Base-by-base conservation (phyloP, 2,329 filamentous ascomycete species). In the Onygenales sp. region DNA sequence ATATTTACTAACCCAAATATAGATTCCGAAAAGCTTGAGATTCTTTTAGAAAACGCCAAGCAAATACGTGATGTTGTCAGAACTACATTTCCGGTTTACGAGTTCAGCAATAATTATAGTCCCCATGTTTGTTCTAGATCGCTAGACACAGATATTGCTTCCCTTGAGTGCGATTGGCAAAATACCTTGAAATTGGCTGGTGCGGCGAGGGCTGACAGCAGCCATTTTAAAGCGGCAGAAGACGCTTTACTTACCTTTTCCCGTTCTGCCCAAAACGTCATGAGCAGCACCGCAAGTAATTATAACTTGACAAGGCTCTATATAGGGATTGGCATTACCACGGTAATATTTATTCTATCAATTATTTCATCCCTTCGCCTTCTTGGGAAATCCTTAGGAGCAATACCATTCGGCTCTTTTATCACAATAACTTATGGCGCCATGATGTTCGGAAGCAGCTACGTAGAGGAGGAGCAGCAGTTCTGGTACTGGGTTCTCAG, bases 391-490 rank as follows among this genome's bases (percentile, higher is more conserved):
- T 67, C 53, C 59, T 66, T 14, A 59, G 55, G 60, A 35, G 55
- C 67, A 14, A 61, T 63, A 2, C 21, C 63, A 3, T 70, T 72
- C 3, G 73, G 87, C 50, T 59, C 73, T 3, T 57, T 78, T 2
- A 73, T 83, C 33, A 79, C 79, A 0, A 47, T 84, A 0, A 69
- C 79, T 0, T 95, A 97, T 64, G 83, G 85, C 1, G 68, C 82
- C 39, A 94, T 96, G 83, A 97, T 97, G 91, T 97, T 97, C 71
- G 92, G 91, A 8, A 95, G 89, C 66, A 97, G 91, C 64, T 98
- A 93, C 67, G 89, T 98, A 2, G 93, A 98, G 69, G 93, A 98
- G 71, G 93, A 98, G 68, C 93, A 98, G 49, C 89, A 97, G 60
- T 96, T 95, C 67, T 98, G 93, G 93, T 97, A 98, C 71, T 97